Evolutionary conservation across 2,329 filamentous ascomycete genomes (phyloP).

Genomic region (Alternaria hordeiaustralica): DNA sequence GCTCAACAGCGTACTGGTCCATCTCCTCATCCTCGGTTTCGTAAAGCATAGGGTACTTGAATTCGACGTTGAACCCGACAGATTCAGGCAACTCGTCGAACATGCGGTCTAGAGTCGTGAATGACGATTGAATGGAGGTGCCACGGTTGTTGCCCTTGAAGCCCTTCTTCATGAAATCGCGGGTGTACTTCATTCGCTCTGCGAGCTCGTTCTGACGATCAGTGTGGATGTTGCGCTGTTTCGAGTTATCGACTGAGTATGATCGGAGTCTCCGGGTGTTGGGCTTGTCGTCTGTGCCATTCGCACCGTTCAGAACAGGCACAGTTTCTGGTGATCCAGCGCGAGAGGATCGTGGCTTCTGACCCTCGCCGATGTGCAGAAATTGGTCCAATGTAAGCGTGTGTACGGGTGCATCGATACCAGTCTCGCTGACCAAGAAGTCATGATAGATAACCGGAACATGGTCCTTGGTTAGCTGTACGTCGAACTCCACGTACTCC

Average conservation of each 20-base stretch:
- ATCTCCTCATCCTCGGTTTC: slow-evolving; percentile 95
- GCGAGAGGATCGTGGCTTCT: slow-evolving; percentile 55
- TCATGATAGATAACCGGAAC: slow-evolving; percentile 99
- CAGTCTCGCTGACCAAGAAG: slow-evolving; percentile 96
- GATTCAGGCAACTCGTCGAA: slow-evolving; percentile 81
- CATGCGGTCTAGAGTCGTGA: slow-evolving; percentile 92
- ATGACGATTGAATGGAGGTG: slow-evolving; percentile 93
- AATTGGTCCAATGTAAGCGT: slow-evolving; percentile 96
- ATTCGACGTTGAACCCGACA: slow-evolving; percentile 97
- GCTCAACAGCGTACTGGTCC: slow-evolving; percentile 93
- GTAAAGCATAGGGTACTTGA: slow-evolving; percentile 98
- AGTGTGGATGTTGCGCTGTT: slow-evolving; percentile 50
- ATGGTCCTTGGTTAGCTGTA: slow-evolving; percentile 98
- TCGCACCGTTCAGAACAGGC: slow-evolving; percentile 15
- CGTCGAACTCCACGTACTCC: slow-evolving; percentile 77
- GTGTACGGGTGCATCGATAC: slow-evolving; percentile 95
- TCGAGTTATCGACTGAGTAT: slow-evolving; percentile 64
- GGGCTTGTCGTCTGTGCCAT: slow-evolving; percentile 24
- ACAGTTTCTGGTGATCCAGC: slow-evolving; percentile 53
- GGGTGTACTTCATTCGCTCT: slow-evolving; percentile 96
- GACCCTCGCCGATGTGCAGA: slow-evolving; percentile 76
- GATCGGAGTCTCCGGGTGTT: slow-evolving; percentile 56
- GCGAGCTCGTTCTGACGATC: slow-evolving; percentile 61
- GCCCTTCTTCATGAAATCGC: slow-evolving; percentile 91
- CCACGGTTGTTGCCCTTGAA: slow-evolving; percentile 96